Base-by-base conservation (phyloP, 306 rosid genomes). In the Vicia faba region DNA sequence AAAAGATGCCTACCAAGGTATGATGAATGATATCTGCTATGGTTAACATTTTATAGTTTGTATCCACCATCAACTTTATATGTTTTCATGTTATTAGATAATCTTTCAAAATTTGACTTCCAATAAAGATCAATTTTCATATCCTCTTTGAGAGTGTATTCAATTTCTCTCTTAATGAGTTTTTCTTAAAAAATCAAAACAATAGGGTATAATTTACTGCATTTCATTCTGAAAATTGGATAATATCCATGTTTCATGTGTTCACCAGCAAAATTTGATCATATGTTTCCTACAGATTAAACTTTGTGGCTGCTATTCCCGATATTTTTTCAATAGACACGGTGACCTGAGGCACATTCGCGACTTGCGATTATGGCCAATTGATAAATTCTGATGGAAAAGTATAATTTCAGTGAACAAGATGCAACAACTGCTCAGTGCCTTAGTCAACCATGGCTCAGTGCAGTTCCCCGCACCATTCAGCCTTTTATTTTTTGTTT, bases 361-460 rank as follows among this genome's bases (percentile, higher is more conserved):
- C 12, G 80, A 85, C 49, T 76, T 91, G 68, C 87, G 91, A 4
- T 91, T 84, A 78, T 91, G 97, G 97, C 91, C 95, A 13, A 59
- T 88, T 54, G 78, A 69, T 54, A 91, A 88, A 89, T 91, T 71
- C 84, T 91, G 6, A 14, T 51, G 39, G 95, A 91, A 72, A 91
- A 91, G 83, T 91, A 91, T 15, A 85, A 78, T 41, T 88, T 91
- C 80, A 81, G 86, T 0, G 97, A 86, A 77, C 88, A 78, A 83
- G 95, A 88, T 51, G 95, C 95, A 66, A 84, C 95, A 40, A 95
- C 95, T 57, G 88, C 86, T 29, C 84, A 86, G 68, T 87, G 95
- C 70, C 97, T 91, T 64, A 82, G 67, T 69, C 97, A 91, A 81
- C 95, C 92, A 51, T 91, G 92, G 95, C 54, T 91, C 39, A 84